Evolutionary conservation across 768 basidiomycete genomes (phyloP).

Genomic region (Podaxis sp.): DNA sequence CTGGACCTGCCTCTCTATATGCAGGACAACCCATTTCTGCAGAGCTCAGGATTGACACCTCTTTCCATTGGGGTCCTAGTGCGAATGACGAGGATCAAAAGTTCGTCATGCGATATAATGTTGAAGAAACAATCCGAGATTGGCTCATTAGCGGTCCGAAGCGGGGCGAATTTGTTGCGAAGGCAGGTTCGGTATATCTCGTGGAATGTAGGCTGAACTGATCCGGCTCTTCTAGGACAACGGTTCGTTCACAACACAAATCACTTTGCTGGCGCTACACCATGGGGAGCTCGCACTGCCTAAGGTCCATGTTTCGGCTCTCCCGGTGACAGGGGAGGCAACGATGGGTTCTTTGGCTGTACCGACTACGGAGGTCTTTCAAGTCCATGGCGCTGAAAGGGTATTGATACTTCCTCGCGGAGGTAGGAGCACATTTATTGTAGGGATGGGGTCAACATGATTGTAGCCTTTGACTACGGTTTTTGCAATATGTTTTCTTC

Average conservation of each 20-base stretch:
- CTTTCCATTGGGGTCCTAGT: constrained; percentile 73
- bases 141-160: constrained; percentile 92
- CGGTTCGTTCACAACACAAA: constrained; percentile 52
- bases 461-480: neutral
- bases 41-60: constrained; percentile 63
- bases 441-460: constrained; percentile 61
- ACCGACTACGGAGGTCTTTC: constrained; percentile 77
- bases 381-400: constrained; percentile 81
- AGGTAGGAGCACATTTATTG: constrained; percentile 77
- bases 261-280: constrained; percentile 85
- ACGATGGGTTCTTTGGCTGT: constrained; percentile 59
- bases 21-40: constrained; percentile 88
- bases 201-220: constrained; percentile 11
- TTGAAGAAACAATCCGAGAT: constrained; percentile 77
- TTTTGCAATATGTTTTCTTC: neutral
- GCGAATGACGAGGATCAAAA: constrained; percentile 37
- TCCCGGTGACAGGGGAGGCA: constrained; percentile 50
- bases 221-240: constrained; percentile 51
- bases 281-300: constrained; percentile 82
- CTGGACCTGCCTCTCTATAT: constrained; percentile 50
- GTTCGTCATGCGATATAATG: constrained; percentile 73
- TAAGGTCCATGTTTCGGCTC: constrained; percentile 62
- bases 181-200: constrained; percentile 43
- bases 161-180: constrained; percentile 77
- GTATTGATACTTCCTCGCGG: constrained; percentile 82